phyloP scores from a whole-genome alignment of 2,329 filamentous ascomycete genomes.

The Pestalotiopsis sp. region DNA sequence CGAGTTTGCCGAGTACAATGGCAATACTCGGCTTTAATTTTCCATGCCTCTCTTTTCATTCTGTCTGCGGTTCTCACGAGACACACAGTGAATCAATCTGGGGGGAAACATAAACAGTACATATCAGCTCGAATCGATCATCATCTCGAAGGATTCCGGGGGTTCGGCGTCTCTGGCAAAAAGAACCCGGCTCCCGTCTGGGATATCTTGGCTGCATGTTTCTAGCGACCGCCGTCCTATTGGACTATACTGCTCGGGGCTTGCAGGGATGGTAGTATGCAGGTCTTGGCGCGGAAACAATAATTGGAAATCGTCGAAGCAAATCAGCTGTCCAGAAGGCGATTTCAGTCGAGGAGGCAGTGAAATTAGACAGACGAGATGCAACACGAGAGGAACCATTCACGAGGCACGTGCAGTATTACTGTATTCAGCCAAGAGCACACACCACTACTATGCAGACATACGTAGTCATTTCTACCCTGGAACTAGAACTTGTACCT shows the following conservation, averaged over 20 bases:
- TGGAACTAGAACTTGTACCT: too few relatives aligned
- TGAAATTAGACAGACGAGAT: not conserved
- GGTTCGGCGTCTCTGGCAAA: not conserved
- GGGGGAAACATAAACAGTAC: too few relatives aligned
- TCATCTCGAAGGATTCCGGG: not conserved
- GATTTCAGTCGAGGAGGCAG: not conserved
- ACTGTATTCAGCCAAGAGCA: not conserved
- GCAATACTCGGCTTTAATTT: too few relatives aligned
- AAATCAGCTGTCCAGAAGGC: too few relatives aligned
- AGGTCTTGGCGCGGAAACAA: not conserved
- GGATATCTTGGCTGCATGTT: constrained; percentile 2
- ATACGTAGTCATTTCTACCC: not conserved
- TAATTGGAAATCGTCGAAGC: too few relatives aligned
- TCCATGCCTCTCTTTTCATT: too few relatives aligned
- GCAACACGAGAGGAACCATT: not conserved
- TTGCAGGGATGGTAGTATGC: constrained; percentile 1
- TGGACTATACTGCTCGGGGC: not conserved
- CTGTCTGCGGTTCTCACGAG: too few relatives aligned
- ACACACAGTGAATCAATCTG: too few relatives aligned
- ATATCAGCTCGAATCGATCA: not conserved
- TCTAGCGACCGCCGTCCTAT: not conserved
- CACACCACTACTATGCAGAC: not conserved
- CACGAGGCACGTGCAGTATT: not conserved
- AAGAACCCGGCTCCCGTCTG: too few relatives aligned
- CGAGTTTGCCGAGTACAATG: too few relatives aligned